Conservation (phyloP, 2,329 filamentous ascomycete species). For the Macroventuria anomochaeta region DNA sequence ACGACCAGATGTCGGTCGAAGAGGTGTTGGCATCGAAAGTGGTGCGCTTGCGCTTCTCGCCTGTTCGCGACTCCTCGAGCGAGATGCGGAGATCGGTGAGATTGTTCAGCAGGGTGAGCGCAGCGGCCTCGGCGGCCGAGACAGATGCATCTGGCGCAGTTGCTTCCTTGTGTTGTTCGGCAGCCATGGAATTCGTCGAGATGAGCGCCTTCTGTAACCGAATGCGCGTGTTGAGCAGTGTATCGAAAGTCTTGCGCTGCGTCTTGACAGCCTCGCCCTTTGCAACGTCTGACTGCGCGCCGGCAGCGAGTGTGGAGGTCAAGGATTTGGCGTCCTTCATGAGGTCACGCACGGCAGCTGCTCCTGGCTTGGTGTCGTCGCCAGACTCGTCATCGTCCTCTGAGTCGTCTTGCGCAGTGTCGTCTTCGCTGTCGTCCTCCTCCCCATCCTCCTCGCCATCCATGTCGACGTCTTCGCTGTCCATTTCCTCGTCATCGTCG, state of each 20-base stretch:
- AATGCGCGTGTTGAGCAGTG: constrained; percentile 87
- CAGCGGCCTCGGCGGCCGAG: constrained; percentile 83
- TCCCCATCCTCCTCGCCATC: constrained; percentile 56
- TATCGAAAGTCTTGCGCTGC: constrained; percentile 86
- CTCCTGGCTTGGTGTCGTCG: constrained; percentile 28
- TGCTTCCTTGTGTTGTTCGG: constrained; percentile 35
- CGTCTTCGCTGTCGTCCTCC: constrained; percentile 60
- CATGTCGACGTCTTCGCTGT: constrained; percentile 47
- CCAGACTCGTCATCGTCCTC: constrained; percentile 46
- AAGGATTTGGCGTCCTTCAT: constrained; percentile 72
- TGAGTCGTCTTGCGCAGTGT: constrained; percentile 54
- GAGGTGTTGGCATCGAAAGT: constrained; percentile 63
- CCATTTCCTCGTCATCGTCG: constrained; percentile 53
- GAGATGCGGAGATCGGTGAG: constrained; percentile 73
- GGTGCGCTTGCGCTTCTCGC: constrained; percentile 65
- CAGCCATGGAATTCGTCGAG: constrained; percentile 70
- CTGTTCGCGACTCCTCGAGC: constrained; percentile 60
- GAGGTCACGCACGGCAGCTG: constrained; percentile 69
- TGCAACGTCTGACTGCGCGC: constrained; percentile 76
- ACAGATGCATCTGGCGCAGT: constrained; percentile 59
- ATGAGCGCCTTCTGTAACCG: constrained; percentile 90
- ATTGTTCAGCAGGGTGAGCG: constrained; percentile 82
- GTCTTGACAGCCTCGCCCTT: constrained; percentile 87
- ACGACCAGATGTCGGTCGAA: constrained; percentile 73
- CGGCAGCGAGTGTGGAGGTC: constrained; percentile 68